These are phyloP conservation scores for Lenzites betulinus DNA, from an alignment of 768 basidiomycete genomes.

Conservation along the genomic window DNA sequence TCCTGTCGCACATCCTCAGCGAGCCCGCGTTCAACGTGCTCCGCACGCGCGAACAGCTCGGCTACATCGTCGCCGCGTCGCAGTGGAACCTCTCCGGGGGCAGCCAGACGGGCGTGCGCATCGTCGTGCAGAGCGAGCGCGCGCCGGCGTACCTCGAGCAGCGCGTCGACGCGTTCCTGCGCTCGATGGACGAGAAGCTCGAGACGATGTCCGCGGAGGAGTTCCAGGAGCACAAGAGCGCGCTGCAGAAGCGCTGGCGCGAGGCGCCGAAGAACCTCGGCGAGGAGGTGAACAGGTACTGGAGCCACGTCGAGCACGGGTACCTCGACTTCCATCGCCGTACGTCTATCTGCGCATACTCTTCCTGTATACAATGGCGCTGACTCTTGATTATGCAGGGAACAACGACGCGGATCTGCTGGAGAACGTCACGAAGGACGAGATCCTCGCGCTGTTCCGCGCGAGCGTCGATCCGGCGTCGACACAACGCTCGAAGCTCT, in stretches of 20 bases:
- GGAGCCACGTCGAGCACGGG: slow-evolving; percentile 71
- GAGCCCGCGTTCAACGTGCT: slow-evolving; percentile 92
- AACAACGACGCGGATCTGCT: slow-evolving; percentile 71
- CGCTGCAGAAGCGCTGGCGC: slow-evolving; percentile 78
- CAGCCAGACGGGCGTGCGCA: slow-evolving; percentile 72
- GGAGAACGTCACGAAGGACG: slow-evolving; percentile 66
- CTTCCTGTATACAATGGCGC: background rate
- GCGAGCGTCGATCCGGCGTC: slow-evolving; percentile 71
- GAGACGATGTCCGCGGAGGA: slow-evolving; percentile 69
- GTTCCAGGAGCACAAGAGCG: slow-evolving; percentile 76
- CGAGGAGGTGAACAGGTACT: slow-evolving; percentile 75
- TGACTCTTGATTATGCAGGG: slow-evolving; percentile 43
- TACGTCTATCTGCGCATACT: slow-evolving; percentile 41
- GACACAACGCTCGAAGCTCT: slow-evolving; percentile 73
- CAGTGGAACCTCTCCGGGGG: slow-evolving; percentile 47
- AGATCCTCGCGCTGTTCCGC: slow-evolving; percentile 72
- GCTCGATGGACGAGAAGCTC: slow-evolving; percentile 66
- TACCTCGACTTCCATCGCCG: slow-evolving; percentile 87
- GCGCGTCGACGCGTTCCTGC: slow-evolving; percentile 87
- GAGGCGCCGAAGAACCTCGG: slow-evolving; percentile 88
- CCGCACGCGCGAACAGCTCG: slow-evolving; percentile 93
- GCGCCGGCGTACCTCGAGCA: slow-evolving; percentile 78
- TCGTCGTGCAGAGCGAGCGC: slow-evolving; percentile 89
- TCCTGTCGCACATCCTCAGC: slow-evolving; percentile 82
- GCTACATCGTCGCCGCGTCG: slow-evolving; percentile 80